Percentiles rank a stretch among this genome's conserved stretches.
phyloP scores from a whole-genome alignment of 2,329 filamentous ascomycete species.

The Gremmenia infestans region DNA sequence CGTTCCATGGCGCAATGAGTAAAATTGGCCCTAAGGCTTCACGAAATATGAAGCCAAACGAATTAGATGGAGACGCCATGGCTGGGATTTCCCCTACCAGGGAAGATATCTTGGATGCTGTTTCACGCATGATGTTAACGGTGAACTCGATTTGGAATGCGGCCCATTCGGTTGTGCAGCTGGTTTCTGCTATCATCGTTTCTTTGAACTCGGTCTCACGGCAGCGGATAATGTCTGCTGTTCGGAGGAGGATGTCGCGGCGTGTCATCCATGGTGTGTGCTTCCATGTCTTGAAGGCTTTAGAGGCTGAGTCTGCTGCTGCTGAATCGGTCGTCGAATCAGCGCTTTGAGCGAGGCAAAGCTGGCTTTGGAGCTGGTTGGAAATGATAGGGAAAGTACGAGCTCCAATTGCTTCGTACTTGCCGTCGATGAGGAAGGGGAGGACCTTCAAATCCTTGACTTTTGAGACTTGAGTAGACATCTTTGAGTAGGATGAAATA shows the following conservation, averaged over 20 bases:
- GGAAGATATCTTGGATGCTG: background rate
- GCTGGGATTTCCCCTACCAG: conserved; percentile 50
- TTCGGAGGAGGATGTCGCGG: conserved; percentile 63
- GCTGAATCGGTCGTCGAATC: conserved; percentile 49
- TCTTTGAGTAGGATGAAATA: no score
- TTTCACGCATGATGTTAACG: conserved; percentile 49
- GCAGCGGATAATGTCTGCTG: conserved; percentile 56
- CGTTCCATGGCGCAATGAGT: no score
- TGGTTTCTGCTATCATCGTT: conserved; percentile 52
- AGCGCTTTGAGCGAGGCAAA: conserved; percentile 29
- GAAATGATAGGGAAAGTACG: no score
- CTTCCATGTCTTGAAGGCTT: conserved; percentile 66
- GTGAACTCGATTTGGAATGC: background rate
- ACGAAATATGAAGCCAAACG: no score
- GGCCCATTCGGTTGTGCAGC: conserved; percentile 9
- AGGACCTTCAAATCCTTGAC: no score
- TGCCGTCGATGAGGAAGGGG: no score
- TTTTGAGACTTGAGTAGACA: no score
- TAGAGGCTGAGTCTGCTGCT: conserved; percentile 49
- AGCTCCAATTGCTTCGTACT: no score
- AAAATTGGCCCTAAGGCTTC: no score
- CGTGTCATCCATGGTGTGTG: conserved; percentile 53
- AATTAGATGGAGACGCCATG: conserved; percentile 30
- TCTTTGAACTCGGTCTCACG: conserved; percentile 45
- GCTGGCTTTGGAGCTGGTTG: no score